Evolutionary conservation across 2,329 filamentous ascomycete genomes (phyloP).

Genomic region (Aureobasidium lini): DNA sequence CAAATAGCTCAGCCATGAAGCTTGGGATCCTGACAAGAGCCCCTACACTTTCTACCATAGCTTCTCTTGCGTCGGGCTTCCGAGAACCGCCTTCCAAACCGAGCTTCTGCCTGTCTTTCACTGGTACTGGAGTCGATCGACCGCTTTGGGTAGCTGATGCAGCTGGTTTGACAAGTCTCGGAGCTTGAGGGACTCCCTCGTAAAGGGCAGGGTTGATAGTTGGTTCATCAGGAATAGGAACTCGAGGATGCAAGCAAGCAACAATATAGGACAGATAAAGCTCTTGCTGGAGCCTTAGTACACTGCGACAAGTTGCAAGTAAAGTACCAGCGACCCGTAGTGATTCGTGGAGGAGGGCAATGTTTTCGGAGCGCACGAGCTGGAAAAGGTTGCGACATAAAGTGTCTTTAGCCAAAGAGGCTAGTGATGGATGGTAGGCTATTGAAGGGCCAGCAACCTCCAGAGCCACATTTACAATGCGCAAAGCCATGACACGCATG

Average conservation of each 20-base stretch:
- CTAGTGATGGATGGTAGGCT: constrained; percentile 80
- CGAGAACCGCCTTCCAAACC: constrained; percentile 85
- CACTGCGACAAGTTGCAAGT: constrained; percentile 78
- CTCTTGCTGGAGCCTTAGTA: constrained; percentile 93
- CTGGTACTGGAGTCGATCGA: constrained; percentile 78
- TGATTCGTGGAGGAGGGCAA: constrained; percentile 88
- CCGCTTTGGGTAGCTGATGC: constrained; percentile 71
- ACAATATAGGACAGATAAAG: constrained; percentile 91
- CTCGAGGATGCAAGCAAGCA: constrained; percentile 84
- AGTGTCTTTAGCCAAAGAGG: constrained; percentile 81
- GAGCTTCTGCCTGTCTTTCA: constrained; percentile 86
- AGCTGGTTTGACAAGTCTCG: constrained; percentile 74
- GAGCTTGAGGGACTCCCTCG: constrained; percentile 83
- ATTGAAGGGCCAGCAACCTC: constrained; percentile 96
- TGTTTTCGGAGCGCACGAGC: constrained; percentile 90
- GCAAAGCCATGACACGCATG: constrained; percentile 93
- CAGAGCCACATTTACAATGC: constrained; percentile 93
- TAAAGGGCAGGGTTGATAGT: constrained; percentile 89
- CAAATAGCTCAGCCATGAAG: constrained; percentile 90
- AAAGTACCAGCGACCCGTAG: constrained; percentile 86
- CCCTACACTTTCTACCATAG: constrained; percentile 95
- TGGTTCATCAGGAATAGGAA: constrained; percentile 84
- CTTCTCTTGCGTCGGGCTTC: constrained; percentile 91
- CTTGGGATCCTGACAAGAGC: constrained; percentile 86
- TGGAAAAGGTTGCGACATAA: constrained; percentile 94